Evolutionary conservation across 2,329 filamentous ascomycete species (phyloP).

Genomic region (Pleomassaria siparia): DNA sequence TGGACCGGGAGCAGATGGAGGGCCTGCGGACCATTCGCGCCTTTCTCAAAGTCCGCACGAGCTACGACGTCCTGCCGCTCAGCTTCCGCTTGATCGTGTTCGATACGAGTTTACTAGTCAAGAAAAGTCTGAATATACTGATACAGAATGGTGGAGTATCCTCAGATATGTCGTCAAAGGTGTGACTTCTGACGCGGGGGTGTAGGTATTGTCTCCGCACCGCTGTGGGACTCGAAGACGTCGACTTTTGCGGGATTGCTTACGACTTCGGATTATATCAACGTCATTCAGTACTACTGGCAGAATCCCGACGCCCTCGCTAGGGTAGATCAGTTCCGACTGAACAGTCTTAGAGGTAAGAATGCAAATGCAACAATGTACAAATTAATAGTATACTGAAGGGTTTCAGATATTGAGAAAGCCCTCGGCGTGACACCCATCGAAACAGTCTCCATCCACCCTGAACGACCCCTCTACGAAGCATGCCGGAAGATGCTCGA

Average conservation of each 20-base stretch:
- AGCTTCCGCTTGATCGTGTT: constrained; percentile 95
- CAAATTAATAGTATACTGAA: background rate
- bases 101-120: constrained; percentile 91
- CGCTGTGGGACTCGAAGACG: constrained; percentile 91
- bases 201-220: constrained; percentile 92
- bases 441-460: constrained; percentile 95
- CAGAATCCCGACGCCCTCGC: constrained; percentile 89
- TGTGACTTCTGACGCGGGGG: constrained; percentile 16
- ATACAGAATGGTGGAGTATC: constrained; percentile 79
- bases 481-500: constrained; percentile 92
- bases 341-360: constrained; percentile 87
- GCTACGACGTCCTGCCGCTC: constrained; percentile 95
- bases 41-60: constrained; percentile 93
- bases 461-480: constrained; percentile 87
- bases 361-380: too few relatives aligned
- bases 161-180: constrained; percentile 9
- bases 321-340: constrained; percentile 88
- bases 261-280: constrained; percentile 96
- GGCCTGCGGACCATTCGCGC: constrained; percentile 88
- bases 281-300: constrained; percentile 98
- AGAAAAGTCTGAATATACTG: constrained; percentile 93
- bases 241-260: constrained; percentile 92
- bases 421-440: constrained; percentile 88
- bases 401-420: constrained; percentile 78
- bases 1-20: constrained; percentile 76